A percentile compares a stretch with the other conserved stretches of the same genome.
phyloP scores from a whole-genome alignment of 345 rosid genomes.

The Conringia planisiliqua region DNA sequence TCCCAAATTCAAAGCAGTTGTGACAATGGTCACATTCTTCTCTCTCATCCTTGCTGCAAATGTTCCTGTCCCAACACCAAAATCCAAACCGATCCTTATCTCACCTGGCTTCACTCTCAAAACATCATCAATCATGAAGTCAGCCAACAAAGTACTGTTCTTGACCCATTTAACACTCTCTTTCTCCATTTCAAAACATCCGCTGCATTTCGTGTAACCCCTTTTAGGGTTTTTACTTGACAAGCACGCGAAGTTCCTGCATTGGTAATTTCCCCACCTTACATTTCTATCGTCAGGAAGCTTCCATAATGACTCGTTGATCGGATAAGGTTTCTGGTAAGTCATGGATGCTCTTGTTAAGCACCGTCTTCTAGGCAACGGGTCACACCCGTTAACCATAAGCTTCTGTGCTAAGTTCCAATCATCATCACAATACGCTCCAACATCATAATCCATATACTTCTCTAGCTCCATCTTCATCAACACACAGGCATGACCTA shows the following conservation, averaged over 20 bases:
- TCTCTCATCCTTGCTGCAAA: constrained; percentile 93
- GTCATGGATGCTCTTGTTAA: constrained; percentile 79
- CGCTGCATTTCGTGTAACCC: constrained; percentile 69
- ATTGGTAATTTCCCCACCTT: constrained; percentile 73
- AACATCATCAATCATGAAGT: constrained; percentile 61
- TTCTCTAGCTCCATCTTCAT: constrained; percentile 68
- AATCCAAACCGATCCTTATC: constrained; percentile 66
- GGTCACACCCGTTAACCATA: constrained; percentile 70
- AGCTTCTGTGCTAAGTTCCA: constrained; percentile 85
- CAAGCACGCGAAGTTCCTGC: constrained; percentile 65
- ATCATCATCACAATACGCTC: constrained; percentile 78
- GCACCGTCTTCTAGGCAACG: constrained; percentile 79
- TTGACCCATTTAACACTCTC: constrained; percentile 70
- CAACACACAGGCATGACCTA: constrained; percentile 75
- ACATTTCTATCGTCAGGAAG: constrained; percentile 77
- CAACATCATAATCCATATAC: constrained; percentile 87
- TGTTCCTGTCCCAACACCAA: constrained; percentile 72
- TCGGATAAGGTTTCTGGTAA: constrained; percentile 68
- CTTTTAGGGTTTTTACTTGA: constrained; percentile 59
- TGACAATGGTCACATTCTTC: constrained; percentile 59
- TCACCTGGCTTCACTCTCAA: constrained; percentile 61
- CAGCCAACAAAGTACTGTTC: constrained; percentile 43
- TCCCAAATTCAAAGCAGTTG: constrained; percentile 77
- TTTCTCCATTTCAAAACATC: constrained; percentile 88
- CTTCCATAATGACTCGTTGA: constrained; percentile 84